phyloP scores from a whole-genome alignment of 805 yeast genomes.

The Candida namnaoensis region DNA sequence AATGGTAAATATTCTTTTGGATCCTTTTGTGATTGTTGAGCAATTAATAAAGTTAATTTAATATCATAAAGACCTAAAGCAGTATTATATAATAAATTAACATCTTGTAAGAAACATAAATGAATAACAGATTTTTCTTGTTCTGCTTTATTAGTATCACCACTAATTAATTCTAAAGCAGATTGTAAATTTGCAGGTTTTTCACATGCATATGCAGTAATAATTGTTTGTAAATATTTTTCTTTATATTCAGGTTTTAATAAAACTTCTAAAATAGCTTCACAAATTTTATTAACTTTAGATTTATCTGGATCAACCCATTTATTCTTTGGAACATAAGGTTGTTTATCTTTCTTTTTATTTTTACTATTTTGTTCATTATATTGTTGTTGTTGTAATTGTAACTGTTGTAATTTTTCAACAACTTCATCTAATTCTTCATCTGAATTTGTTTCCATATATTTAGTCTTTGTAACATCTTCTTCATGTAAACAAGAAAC shows the following conservation, averaged over 20 bases:
- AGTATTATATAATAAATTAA: conserved; percentile 68
- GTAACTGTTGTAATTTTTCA: conserved; percentile 20
- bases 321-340: conserved; percentile 25
- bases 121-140: conserved; percentile 66
- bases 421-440: conserved; percentile 21
- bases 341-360: conserved; percentile 1
- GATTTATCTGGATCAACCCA: conserved; percentile 30
- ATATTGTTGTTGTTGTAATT: conserved; percentile 29
- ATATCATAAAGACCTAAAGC: conserved; percentile 81
- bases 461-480: conserved; percentile 76
- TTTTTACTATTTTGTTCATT: background rate
- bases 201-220: conserved; percentile 90
- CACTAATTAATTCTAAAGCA: conserved; percentile 59
- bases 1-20: conserved; percentile 96
- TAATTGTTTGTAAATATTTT: conserved; percentile 63
- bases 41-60: conserved; percentile 70
- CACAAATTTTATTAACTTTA: conserved; percentile 74
- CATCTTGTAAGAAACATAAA: conserved; percentile 85
- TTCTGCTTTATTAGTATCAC: conserved; percentile 36
- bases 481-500: conserved; percentile 81
- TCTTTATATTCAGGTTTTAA: conserved; percentile 37
- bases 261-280: conserved; percentile 53
- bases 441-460: conserved; percentile 54
- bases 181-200: conserved; percentile 76
- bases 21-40: conserved; percentile 95